These are phyloP conservation scores for Wickerhamomyces rabaulensis DNA, from an alignment of 805 yeast species.

Conservation along the genomic window DNA sequence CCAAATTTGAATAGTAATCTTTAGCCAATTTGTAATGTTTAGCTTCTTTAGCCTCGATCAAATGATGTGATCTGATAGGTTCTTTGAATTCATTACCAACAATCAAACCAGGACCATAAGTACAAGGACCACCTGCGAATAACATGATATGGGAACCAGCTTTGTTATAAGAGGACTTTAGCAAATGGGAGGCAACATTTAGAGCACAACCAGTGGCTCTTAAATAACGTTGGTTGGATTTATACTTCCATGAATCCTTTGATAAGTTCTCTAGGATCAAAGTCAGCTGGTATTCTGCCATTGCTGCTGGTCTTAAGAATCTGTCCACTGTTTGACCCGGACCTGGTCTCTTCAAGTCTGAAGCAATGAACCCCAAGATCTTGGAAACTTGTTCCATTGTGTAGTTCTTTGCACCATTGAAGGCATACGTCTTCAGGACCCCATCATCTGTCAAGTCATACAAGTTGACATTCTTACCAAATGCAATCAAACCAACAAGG, in stretches of 20 bases:
- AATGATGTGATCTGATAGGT: slow-evolving; percentile 64
- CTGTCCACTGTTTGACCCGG: slow-evolving; percentile 4
- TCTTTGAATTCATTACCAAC: slow-evolving; percentile 53
- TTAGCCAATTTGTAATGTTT: slow-evolving; percentile 38
- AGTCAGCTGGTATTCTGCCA: slow-evolving; percentile 43
- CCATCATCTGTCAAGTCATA: slow-evolving; percentile 42
- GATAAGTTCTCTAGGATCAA: slow-evolving; percentile 43
- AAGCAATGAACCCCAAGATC: slow-evolving; percentile 39
- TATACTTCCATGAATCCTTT: slow-evolving; percentile 44
- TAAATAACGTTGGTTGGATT: slow-evolving; percentile 40
- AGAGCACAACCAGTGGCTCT: slow-evolving; percentile 60
- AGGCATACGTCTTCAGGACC: slow-evolving; percentile 33
- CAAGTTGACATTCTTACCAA: slow-evolving; percentile 54
- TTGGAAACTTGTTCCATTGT: slow-evolving; percentile 40
- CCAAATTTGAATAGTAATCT: slow-evolving; percentile 44
- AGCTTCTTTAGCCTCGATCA: slow-evolving; percentile 42
- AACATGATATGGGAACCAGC: slow-evolving; percentile 50
- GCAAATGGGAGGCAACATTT: slow-evolving; percentile 37
- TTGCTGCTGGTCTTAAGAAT: slow-evolving; percentile 16
- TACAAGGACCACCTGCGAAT: slow-evolving; percentile 62
- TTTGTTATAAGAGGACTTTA: slow-evolving; percentile 35
- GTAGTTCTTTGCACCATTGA: slow-evolving; percentile 54
- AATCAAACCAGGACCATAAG: slow-evolving; percentile 59
- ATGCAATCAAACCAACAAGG: slow-evolving; percentile 52
- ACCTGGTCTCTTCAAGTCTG: slow-evolving; percentile 21